Evolutionary conservation across 305 asterid species (phyloP).

Genomic region (Petunia hybrid): DNA sequence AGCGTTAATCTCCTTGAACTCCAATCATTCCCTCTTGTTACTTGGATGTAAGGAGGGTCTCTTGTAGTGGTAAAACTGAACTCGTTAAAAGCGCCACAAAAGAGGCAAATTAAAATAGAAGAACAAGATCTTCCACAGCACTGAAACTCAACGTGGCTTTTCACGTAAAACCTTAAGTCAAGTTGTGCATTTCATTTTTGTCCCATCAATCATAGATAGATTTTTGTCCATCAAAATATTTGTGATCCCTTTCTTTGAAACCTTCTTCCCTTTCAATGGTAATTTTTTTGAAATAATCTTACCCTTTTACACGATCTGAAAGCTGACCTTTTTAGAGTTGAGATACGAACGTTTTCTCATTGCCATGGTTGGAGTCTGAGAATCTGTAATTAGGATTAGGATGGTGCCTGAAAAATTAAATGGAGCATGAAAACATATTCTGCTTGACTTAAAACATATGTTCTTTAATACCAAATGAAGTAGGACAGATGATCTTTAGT

Average conservation of each 20-base stretch:
- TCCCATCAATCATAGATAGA: neutral
- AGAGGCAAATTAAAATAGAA: conserved; percentile 22
- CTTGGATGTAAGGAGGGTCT: conserved; percentile 3
- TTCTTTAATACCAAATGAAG: conserved; percentile 7
- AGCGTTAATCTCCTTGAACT: neutral
- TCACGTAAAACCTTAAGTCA: conserved; percentile 2
- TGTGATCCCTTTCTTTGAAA: conserved; percentile 21
- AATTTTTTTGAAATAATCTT: conserved; percentile 12
- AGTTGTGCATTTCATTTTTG: neutral
- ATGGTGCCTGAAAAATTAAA: neutral
- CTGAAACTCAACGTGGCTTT: neutral
- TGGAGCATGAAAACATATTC: neutral
- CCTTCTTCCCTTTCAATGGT: neutral
- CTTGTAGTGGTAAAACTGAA: conserved; percentile 20
- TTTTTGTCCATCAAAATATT: neutral
- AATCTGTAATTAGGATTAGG: neutral
- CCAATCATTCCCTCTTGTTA: neutral
- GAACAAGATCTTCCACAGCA: neutral
- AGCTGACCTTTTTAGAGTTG: neutral
- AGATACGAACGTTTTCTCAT: conserved; percentile 1
- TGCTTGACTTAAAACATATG: neutral
- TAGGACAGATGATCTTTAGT: conserved; percentile 7
- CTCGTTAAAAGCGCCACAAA: conserved; percentile 3
- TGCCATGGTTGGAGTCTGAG: neutral
- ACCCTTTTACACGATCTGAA: neutral